Evolutionary conservation across 2,329 filamentous ascomycete species (phyloP).

Genomic region (Dissoconium aciculare): DNA sequence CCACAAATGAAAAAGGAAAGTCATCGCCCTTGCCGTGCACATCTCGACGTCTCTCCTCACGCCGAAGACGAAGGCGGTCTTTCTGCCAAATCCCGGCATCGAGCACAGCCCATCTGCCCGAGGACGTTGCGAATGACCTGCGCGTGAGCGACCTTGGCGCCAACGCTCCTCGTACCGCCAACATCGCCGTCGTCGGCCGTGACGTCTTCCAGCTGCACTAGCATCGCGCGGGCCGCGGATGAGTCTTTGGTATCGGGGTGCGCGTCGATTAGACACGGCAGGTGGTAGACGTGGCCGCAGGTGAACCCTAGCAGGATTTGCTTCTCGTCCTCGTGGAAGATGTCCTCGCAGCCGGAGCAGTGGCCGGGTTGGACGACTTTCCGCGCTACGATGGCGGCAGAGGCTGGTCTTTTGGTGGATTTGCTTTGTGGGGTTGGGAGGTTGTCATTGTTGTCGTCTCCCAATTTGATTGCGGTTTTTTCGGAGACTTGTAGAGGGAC

Average conservation of each 20-base stretch:
- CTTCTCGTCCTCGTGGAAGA: conserved; percentile 36
- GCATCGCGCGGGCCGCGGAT: conserved; percentile 15
- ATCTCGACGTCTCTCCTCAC: too few species aligned
- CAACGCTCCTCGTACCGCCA: conserved; percentile 47
- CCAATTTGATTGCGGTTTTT: conserved; percentile 1
- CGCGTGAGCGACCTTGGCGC: conserved; percentile 76
- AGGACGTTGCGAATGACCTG: conserved; percentile 54
- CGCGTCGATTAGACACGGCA: conserved; percentile 49
- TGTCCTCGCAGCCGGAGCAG: conserved; percentile 26
- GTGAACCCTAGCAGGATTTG: conserved; percentile 67
- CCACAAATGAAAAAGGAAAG: too few species aligned
- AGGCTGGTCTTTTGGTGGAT: conserved; percentile 6
- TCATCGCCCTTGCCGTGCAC: too few species aligned
- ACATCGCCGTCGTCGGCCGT: conserved; percentile 31
- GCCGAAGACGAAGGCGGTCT: too few species aligned
- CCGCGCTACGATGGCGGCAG: conserved; percentile 2
- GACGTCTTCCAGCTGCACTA: conserved; percentile 30
- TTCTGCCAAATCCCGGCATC: conserved; percentile 15
- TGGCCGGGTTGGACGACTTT: conserved; percentile 22
- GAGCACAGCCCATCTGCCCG: conserved; percentile 27
- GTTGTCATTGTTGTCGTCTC: conserved; percentile 13
- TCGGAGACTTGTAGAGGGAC: conserved; percentile 16
- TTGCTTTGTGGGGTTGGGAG: conserved; percentile 14
- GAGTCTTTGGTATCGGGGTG: conserved; percentile 23
- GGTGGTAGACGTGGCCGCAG: conserved; percentile 69